Evolutionary conservation across 192 early-diverging fungal species (phyloP).

Genomic region (Coemansia javaensis): DNA sequence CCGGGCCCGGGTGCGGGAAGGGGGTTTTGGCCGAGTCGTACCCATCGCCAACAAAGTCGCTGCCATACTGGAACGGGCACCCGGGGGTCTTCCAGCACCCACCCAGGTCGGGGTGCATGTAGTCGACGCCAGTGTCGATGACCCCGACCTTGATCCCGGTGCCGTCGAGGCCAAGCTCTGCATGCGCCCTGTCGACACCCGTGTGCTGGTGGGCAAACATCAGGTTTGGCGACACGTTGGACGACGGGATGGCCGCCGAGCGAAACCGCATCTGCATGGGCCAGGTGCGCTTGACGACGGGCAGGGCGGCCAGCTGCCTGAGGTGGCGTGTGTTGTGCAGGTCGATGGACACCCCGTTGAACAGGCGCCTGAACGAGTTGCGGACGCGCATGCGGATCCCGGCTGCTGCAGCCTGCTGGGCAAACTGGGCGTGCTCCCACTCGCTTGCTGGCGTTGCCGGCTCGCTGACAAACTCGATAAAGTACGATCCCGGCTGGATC

Average conservation of each 20-base stretch:
- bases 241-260: slow-evolving; percentile 31
- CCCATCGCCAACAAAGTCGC: slow-evolving; percentile 58
- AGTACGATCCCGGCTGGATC: slow-evolving; percentile 35
- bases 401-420: slow-evolving; percentile 8
- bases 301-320: slow-evolving; percentile 22
- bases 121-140: slow-evolving; percentile 51
- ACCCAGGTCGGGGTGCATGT: slow-evolving; percentile 47
- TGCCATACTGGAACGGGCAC: slow-evolving; percentile 58
- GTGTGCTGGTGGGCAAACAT: slow-evolving; percentile 55
- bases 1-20: slow-evolving; percentile 44
- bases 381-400: slow-evolving; percentile 29
- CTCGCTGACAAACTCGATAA: slow-evolving; percentile 45
- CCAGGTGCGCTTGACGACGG: slow-evolving; percentile 38
- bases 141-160: slow-evolving; percentile 53
- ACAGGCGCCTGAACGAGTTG: slow-evolving; percentile 41
- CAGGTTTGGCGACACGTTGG: slow-evolving; percentile 40
- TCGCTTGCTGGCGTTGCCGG: slow-evolving; percentile 29
- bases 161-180: slow-evolving; percentile 56
- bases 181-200: slow-evolving; percentile 53
- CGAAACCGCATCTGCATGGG: slow-evolving; percentile 45
- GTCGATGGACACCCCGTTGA: slow-evolving; percentile 47
- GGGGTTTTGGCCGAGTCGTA: slow-evolving; percentile 41
- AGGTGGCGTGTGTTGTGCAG: slow-evolving; percentile 31
- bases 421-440: slow-evolving; percentile 25
- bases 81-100: slow-evolving; percentile 54